Evolutionary conservation across 441 rosid species (phyloP), one percentile per base, ranked within the genome.

Genomic region (Croton setiger): DNA sequence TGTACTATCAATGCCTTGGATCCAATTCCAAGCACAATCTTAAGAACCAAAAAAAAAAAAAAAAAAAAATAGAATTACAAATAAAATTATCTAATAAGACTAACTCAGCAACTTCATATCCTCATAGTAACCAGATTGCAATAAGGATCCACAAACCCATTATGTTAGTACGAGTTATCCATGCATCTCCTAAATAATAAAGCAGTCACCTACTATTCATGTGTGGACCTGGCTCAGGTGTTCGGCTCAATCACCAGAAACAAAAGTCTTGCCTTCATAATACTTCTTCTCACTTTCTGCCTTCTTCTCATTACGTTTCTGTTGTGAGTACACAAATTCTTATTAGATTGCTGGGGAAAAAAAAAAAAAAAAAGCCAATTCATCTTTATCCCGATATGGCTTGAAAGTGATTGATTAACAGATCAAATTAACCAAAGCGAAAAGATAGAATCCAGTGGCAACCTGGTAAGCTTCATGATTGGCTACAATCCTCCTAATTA

Each of bases 261-360:
- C 74, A 1, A 52, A 76, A 21, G 78, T 70, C 84, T 86, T 88
- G 17, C 55, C 78, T 62, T 86, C 89, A 37, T 88, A 85, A 68
- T 88, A 88, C 78, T 60, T 86, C 61, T 39, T 83, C 76, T 88
- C 93, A 47, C 87, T 82, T 58, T 73, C 88, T 60, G 68, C 71
- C 85, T 88, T 88, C 79, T 81, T 83, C 77, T 83, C 89, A 11
- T 88, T 85, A 12, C 91, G 91, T 77, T 86, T 83, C 93, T 88
- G 84, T 80, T 73, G 35, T 63, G 5, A 35, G 23, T 72, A 2
- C 4, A 41, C 37, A 41, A 41, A 21, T 17, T 37, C 1, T 37
- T 33, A 23, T 64, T 36, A 66, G 39, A 44, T 54, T 31, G 43
- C n/a, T n/a, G n/a, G n/a, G n/a, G n/a, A n/a, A n/a, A n/a, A 43